Percentiles rank a stretch among this genome's conserved stretches.
Conservation (phyloP, 371 early-diverging fungal genomes). For the Gilbertella persicaria region DNA sequence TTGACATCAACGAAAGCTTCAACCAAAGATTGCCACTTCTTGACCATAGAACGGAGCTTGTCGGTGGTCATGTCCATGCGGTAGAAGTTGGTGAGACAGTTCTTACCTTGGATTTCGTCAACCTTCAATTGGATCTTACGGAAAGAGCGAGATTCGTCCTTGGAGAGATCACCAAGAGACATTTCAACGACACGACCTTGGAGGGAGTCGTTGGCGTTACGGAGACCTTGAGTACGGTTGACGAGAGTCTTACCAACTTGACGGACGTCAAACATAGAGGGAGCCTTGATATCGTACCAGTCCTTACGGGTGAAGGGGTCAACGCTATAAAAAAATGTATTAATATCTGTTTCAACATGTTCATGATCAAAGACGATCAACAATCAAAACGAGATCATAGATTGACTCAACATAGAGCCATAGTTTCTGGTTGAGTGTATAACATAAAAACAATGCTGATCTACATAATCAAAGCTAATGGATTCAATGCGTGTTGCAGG, state of each 20-base stretch:
- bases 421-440: too few species aligned
- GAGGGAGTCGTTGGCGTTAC: constrained; percentile 95
- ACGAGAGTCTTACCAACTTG: constrained; percentile 98
- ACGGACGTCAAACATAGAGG: constrained; percentile 93
- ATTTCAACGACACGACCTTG: constrained; percentile 98
- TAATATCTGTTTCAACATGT: background rate
- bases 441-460: too few species aligned
- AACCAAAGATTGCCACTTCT: constrained; percentile 99
- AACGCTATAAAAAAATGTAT: constrained; percentile 52
- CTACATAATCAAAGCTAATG: too few species aligned
- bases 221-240: constrained; percentile 99
- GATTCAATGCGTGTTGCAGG: too few species aligned
- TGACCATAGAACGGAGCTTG: constrained; percentile 99
- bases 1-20: constrained; percentile 99
- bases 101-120: constrained; percentile 98
- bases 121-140: constrained; percentile 99
- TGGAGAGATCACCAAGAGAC: constrained; percentile 98
- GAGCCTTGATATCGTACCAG: constrained; percentile 99
- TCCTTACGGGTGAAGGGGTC: constrained; percentile 99
- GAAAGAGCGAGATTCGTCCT: constrained; percentile 94
- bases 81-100: constrained; percentile 99
- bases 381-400: background rate
- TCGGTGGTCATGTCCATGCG: constrained; percentile 99
- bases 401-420: too few species aligned
- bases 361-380: background rate